A percentile compares a stretch with the other conserved stretches of the same genome.
phyloP scores from a whole-genome alignment of 208 protist species.

The Leishmania turanica region DNA sequence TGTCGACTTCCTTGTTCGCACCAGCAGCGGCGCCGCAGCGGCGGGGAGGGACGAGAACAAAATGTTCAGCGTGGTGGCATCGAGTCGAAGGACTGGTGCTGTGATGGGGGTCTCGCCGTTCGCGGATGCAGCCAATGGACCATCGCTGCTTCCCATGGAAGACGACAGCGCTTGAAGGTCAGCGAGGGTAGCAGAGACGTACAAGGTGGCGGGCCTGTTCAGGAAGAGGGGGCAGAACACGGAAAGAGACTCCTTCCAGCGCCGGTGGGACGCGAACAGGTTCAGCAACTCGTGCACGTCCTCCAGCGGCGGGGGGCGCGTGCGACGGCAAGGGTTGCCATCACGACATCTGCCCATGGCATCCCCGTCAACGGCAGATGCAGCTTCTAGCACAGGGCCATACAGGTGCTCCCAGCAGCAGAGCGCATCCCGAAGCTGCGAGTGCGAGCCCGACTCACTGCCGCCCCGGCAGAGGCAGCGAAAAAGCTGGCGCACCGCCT shows the following conservation, averaged over 20 bases:
- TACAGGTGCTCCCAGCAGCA: conserved; percentile 36
- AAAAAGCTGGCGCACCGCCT: conserved; percentile 34
- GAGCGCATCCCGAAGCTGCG: conserved; percentile 9
- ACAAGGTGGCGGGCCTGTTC: conserved; percentile 8
- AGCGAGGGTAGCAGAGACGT: conserved; percentile 16
- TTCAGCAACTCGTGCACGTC: conserved; percentile 73
- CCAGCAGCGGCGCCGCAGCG: neutral
- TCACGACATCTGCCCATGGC: neutral
- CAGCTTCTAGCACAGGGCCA: conserved; percentile 6
- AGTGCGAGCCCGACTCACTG: neutral
- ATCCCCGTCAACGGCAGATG: neutral
- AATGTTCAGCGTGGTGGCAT: conserved; percentile 53
- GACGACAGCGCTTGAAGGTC: neutral
- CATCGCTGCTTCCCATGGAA: neutral
- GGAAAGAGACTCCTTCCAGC: conserved; percentile 40
- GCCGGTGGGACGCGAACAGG: conserved; percentile 33
- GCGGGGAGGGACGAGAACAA: conserved; percentile 60
- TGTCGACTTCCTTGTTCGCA: neutral
- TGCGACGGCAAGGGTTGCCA: neutral
- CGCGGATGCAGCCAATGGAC: too few species aligned
- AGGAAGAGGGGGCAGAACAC: conserved; percentile 53
- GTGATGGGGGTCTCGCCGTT: neutral
- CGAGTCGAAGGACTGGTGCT: conserved; percentile 25
- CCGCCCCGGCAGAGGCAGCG: conserved; percentile 18
- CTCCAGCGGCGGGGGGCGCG: conserved; percentile 20